A percentile compares a stretch with the other conserved stretches of the same genome.
Evolutionary conservation across 2,329 filamentous ascomycete genomes (phyloP).

Genomic region (Fusarium luffae): DNA sequence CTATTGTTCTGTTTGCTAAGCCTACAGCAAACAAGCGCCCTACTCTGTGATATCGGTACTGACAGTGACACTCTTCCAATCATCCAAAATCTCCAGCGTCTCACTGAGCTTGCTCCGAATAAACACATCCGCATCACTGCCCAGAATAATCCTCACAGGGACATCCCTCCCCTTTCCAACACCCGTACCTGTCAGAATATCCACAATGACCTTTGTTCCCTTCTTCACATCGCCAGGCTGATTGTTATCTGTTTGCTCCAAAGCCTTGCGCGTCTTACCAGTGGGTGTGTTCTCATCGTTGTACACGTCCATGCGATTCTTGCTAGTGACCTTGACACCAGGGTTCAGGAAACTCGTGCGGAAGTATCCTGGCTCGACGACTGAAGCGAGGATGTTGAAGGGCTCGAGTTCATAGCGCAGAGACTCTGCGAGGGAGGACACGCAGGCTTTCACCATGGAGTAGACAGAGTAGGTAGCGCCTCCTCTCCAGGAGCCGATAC

Average conservation of each 20-base stretch:
- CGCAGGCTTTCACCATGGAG: constrained; percentile 58
- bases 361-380: constrained; percentile 65
- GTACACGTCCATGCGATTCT: constrained; percentile 50
- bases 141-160: constrained; percentile 65
- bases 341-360: constrained; percentile 61
- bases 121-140: constrained; percentile 58
- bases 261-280: constrained; percentile 41
- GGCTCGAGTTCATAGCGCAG: constrained; percentile 57
- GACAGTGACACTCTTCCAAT: constrained; percentile 56
- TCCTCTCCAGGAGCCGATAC: constrained; percentile 58
- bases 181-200: constrained; percentile 64
- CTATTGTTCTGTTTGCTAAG: neutral
- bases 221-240: constrained; percentile 68
- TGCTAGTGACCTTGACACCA: constrained; percentile 41
- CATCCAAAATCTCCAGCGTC: constrained; percentile 57
- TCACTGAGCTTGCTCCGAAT: constrained; percentile 57
- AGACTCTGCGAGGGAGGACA: constrained; percentile 58
- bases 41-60: constrained; percentile 42
- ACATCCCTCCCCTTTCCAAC: constrained; percentile 60
- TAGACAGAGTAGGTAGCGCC: constrained; percentile 54
- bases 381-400: constrained; percentile 56
- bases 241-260: constrained; percentile 56
- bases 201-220: constrained; percentile 63
- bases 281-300: constrained; percentile 46
- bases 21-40: accelerated